Percentiles rank a stretch among this genome's conserved stretches.
Evolutionary conservation across 257 asterid genomes (phyloP).

Genomic region (Plantago elongata): DNA sequence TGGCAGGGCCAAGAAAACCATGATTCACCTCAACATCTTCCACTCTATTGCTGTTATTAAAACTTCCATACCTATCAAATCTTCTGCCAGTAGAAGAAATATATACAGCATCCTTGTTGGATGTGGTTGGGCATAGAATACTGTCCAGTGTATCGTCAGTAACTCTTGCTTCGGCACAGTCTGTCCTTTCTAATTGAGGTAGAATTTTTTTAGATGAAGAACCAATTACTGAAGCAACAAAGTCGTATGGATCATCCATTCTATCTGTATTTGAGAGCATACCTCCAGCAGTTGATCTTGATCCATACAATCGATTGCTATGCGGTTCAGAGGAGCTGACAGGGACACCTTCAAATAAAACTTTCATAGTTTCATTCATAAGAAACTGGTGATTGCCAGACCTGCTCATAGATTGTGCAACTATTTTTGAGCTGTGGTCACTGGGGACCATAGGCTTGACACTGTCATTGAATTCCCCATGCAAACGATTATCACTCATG

Average conservation of each 20-base stretch:
- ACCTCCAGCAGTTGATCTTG: slow-evolving; percentile 27
- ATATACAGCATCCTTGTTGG: slow-evolving; percentile 17
- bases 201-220: slow-evolving; percentile 19
- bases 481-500: slow-evolving; percentile 24
- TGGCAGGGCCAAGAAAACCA: slow-evolving; percentile 19
- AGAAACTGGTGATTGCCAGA: slow-evolving; percentile 23
- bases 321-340: slow-evolving; percentile 28
- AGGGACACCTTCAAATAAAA: slow-evolving; percentile 21
- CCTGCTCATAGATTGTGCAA: slow-evolving; percentile 28
- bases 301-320: slow-evolving; percentile 19
- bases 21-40: slow-evolving; percentile 23
- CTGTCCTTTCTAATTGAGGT: slow-evolving; percentile 17
- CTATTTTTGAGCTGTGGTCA: slow-evolving; percentile 21
- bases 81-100: slow-evolving; percentile 20
- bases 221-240: slow-evolving; percentile 23
- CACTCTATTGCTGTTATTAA: slow-evolving; percentile 22
- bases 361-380: slow-evolving; percentile 31
- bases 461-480: slow-evolving; percentile 23
- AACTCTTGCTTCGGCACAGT: slow-evolving; percentile 1
- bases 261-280: slow-evolving; percentile 30
- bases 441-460: slow-evolving; percentile 20
- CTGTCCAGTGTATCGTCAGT: not conserved
- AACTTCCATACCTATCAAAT: slow-evolving; percentile 27
- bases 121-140: slow-evolving; percentile 7
- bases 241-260: slow-evolving; percentile 21